These are phyloP conservation scores for Xylaria scruposa DNA, from an alignment of 495 filamentous ascomycete species.

Conservation along the genomic window DNA sequence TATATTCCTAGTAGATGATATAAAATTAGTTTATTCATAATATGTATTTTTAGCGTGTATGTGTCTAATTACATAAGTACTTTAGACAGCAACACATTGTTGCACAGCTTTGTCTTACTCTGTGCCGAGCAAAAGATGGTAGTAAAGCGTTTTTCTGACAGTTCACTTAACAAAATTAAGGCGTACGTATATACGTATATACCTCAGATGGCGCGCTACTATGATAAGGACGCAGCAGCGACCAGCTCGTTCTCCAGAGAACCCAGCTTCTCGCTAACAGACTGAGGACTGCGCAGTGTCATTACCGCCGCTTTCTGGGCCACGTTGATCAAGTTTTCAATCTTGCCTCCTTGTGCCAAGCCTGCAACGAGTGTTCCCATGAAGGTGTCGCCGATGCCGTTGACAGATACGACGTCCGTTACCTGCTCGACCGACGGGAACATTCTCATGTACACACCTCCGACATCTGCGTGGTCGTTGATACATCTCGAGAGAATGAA, in stretches of 20 bases:
- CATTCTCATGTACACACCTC: conserved; percentile 84
- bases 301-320: conserved; percentile 79
- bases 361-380: conserved; percentile 80
- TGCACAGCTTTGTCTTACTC: no score
- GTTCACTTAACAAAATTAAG: no score
- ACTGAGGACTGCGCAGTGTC: conserved; percentile 74
- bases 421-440: conserved; percentile 74
- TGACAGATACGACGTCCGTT: conserved; percentile 81
- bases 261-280: conserved; percentile 63
- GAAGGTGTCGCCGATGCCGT: conserved; percentile 94
- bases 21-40: neutral
- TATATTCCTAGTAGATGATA: neutral
- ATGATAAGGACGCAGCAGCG: conserved; percentile 31
- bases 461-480: conserved; percentile 62
- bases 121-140: no score
- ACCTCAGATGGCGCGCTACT: neutral
- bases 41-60: neutral
- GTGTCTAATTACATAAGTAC: neutral
- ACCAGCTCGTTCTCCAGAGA: conserved; percentile 45
- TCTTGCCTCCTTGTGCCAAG: conserved; percentile 53
- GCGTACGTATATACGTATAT: no score
- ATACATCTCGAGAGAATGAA: conserved; percentile 70
- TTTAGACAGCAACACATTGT: no score
- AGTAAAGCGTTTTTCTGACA: no score
- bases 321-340: conserved; percentile 58